Percentiles rank a stretch among this genome's conserved stretches.
Conservation (phyloP, 805 yeast species). For the Lachancea dasiensis region DNA sequence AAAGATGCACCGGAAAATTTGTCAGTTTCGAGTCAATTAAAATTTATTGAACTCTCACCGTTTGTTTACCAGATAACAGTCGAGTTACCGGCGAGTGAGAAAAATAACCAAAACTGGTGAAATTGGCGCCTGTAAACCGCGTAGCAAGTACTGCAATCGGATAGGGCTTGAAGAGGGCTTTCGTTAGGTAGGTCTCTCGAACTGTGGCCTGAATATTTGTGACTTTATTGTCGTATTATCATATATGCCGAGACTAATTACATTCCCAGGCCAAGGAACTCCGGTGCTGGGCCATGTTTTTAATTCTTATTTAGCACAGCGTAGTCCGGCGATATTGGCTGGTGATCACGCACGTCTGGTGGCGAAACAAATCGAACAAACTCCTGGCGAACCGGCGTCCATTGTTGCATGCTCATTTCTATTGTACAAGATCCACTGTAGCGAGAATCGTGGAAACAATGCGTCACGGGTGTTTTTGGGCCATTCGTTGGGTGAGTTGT, state of each 20-base stretch:
- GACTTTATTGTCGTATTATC: too few relatives aligned
- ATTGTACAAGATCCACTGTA: conserved; percentile 12
- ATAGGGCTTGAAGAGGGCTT: too few relatives aligned
- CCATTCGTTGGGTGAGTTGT: conserved; percentile 33
- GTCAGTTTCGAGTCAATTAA: too few relatives aligned
- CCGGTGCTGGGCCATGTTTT: conserved; percentile 24
- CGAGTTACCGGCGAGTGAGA: too few relatives aligned
- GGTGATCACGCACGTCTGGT: conserved; percentile 21
- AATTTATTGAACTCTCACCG: too few relatives aligned
- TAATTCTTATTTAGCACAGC: conserved; percentile 22
- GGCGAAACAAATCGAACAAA: conserved; percentile 16
- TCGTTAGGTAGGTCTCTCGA: too few relatives aligned
- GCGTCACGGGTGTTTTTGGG: conserved; percentile 21
- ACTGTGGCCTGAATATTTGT: too few relatives aligned
- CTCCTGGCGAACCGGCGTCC: conserved; percentile 29
- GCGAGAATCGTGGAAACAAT: conserved; percentile 1
- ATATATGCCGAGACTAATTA: conserved; percentile 25
- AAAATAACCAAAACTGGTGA: too few relatives aligned
- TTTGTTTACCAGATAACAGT: too few relatives aligned
- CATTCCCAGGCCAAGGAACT: conserved; percentile 35
- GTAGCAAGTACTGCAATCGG: too few relatives aligned
- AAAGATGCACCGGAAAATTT: too few relatives aligned
- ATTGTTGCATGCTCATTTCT: conserved; percentile 31
- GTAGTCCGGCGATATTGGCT: conserved; percentile 17
- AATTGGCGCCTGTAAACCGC: too few relatives aligned